These are phyloP conservation scores for Fusarium guadeloupense DNA, from an alignment of 2,329 filamentous ascomycete species.

Conservation along the genomic window DNA sequence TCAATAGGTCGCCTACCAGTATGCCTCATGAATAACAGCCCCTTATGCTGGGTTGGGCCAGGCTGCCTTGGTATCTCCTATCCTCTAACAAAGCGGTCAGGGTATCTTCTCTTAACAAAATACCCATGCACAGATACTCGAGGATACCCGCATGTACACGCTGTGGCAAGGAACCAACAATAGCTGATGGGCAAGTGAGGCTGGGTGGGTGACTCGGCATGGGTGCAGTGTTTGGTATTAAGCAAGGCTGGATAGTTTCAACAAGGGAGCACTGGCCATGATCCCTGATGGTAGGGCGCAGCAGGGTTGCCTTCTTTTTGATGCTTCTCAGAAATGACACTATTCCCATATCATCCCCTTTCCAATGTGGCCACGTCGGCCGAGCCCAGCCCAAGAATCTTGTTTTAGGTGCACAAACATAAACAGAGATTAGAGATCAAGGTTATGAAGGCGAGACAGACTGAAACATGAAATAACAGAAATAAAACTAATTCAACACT, in stretches of 20 bases:
- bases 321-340: background rate
- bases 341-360: constrained; percentile 1
- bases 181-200: constrained; percentile 25
- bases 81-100: background rate
- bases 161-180: constrained; percentile 18
- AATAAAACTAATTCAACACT: constrained; percentile 26
- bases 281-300: background rate
- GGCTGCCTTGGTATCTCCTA: background rate
- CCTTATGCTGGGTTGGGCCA: background rate
- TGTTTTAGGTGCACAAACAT: constrained; percentile 1
- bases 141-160: constrained; percentile 30
- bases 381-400: constrained; percentile 3
- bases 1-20: background rate
- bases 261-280: background rate
- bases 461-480: constrained; percentile 20
- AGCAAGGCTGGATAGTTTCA: background rate
- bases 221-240: background rate
- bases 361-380: constrained; percentile 10
- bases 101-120: constrained; percentile 5
- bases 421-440: background rate
- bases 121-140: constrained; percentile 3
- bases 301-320: too few species aligned
- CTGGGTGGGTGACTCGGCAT: constrained; percentile 1
- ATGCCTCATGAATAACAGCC: background rate
- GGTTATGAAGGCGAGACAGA: constrained; percentile 1